Evolutionary conservation across 2,329 filamentous ascomycete species (phyloP).

Genomic region (Paracorniculantispora psalliotae): DNA sequence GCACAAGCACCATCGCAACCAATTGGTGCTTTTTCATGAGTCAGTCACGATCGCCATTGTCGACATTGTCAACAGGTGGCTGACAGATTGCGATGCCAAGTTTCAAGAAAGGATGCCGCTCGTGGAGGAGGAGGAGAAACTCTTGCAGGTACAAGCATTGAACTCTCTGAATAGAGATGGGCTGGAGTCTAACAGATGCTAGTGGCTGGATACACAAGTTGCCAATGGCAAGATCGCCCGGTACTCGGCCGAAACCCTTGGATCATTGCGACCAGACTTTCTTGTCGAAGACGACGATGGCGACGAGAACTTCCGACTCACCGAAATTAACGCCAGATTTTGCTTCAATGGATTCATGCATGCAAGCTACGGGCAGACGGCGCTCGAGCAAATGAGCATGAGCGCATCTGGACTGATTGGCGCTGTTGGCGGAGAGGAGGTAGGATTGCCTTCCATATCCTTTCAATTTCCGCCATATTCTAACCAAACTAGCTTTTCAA

Average conservation of each 20-base stretch:
- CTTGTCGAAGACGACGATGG: slow-evolving; percentile 27
- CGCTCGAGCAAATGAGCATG: slow-evolving; percentile 20
- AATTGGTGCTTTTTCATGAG: neutral
- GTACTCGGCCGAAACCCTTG: slow-evolving; percentile 11
- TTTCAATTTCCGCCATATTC: neutral
- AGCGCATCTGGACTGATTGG: slow-evolving; percentile 16
- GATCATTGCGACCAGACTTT: slow-evolving; percentile 37
- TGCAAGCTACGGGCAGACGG: slow-evolving; percentile 26
- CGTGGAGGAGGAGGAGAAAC: neutral
- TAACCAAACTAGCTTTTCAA: slow-evolving; percentile 25
- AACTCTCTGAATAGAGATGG: neutral
- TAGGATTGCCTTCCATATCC: slow-evolving; percentile 11
- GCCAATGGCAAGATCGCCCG: neutral
- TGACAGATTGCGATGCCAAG: neutral
- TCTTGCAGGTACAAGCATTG: neutral
- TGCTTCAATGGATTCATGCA: slow-evolving; percentile 34
- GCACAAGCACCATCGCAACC: neutral
- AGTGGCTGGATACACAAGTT: slow-evolving; percentile 18
- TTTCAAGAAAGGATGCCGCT: neutral
- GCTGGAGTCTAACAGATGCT: neutral
- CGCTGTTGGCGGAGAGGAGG: slow-evolving; percentile 23
- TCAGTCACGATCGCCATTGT: neutral
- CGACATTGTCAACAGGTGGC: neutral
- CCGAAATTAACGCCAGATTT: slow-evolving; percentile 39
- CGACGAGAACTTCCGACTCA: slow-evolving; percentile 28